Evolutionary conservation across 768 basidiomycete species (phyloP), one percentile per base, ranked within the genome.

Genomic region (Termitomyces sp.): DNA sequence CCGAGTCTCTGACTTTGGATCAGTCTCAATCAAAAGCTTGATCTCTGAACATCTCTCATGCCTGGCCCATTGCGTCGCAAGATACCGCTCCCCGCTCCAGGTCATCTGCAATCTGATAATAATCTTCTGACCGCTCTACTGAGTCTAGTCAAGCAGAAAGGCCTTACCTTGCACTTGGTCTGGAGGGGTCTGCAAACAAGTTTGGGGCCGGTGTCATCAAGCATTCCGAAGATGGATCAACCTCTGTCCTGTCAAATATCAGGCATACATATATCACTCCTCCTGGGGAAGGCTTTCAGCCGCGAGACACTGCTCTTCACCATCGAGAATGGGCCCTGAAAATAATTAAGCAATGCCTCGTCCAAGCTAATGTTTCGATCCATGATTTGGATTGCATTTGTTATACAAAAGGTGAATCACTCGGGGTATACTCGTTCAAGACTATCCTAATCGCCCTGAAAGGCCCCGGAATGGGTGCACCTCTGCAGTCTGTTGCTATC

Each of bases 381-480:
- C 77, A 84, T 58, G 87, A 95, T 61, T 62, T 98, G 43, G 91
- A 98, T 66, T 97, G 94, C 62, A 95, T 99, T 42, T 98, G 95
- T 66, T 99, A 86, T 68, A 99, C 97, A 5, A 94, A 98, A 79
- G 97, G 96, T 91, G 62, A 37, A 73, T 59, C 33, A 35, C n/a
- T 50, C n/a, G 49, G 46, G 40, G 12, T 45, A n/a, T 49, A 33
- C 28, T 33, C 41, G 17, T 15, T 10, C 15, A 30, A n/a, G 40
- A 49, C 42, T 38, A 30, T 48, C 40, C 37, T 30, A 48, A 41
- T 31, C 1, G 11, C 28, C 43, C 54, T 2, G 37, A 46, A 55
- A 98, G 96, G 97, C 1, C 97, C 97, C n/a, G 97, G 97, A 0
- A 99, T 99, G 97, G 97, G 97, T 47, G 94, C 92, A 37, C 97